A percentile compares a stretch with the other conserved stretches of the same genome.
Evolutionary conservation across 768 basidiomycete genomes (phyloP).

Genomic region (Podaxis sp.): DNA sequence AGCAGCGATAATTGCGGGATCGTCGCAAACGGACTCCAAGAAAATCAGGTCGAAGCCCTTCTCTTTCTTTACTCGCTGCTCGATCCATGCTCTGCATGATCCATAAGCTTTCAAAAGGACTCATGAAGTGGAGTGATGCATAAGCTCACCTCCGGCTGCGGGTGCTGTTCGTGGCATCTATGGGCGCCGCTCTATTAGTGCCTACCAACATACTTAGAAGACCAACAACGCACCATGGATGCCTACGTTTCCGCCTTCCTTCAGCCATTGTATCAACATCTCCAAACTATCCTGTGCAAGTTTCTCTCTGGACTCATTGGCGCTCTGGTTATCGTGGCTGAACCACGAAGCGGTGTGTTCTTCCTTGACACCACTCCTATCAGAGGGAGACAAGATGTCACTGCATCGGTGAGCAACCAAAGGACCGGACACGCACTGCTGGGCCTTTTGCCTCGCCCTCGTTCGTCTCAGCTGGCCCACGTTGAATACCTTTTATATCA

Average conservation of each 20-base stretch:
- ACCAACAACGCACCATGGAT: conserved; percentile 74
- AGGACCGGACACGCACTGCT: conserved; percentile 50
- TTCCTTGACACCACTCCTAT: conserved; percentile 79
- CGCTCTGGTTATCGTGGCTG: conserved; percentile 80
- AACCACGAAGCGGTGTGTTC: conserved; percentile 93
- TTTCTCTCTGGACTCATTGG: conserved; percentile 72
- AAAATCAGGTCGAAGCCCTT: conserved; percentile 88
- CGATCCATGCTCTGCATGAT: conserved; percentile 70
- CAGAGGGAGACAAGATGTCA: neutral
- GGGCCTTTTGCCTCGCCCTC: conserved; percentile 77
- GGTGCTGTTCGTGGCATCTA: conserved; percentile 97
- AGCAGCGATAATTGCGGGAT: conserved; percentile 90
- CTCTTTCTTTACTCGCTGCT: conserved; percentile 81
- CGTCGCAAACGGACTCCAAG: conserved; percentile 92
- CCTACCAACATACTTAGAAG: neutral
- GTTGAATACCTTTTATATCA: conserved; percentile 81
- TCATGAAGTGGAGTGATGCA: neutral
- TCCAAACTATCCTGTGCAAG: conserved; percentile 92
- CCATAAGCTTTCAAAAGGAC: neutral
- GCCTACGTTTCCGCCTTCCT: conserved; percentile 93
- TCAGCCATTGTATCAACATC: conserved; percentile 93
- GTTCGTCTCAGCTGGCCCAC: conserved; percentile 92
- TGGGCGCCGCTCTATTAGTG: neutral
- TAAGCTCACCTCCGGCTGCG: conserved; percentile 58
- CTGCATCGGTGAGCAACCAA: neutral